Conservation (phyloP, 495 filamentous ascomycete genomes). For the Cairneyella variabilis region DNA sequence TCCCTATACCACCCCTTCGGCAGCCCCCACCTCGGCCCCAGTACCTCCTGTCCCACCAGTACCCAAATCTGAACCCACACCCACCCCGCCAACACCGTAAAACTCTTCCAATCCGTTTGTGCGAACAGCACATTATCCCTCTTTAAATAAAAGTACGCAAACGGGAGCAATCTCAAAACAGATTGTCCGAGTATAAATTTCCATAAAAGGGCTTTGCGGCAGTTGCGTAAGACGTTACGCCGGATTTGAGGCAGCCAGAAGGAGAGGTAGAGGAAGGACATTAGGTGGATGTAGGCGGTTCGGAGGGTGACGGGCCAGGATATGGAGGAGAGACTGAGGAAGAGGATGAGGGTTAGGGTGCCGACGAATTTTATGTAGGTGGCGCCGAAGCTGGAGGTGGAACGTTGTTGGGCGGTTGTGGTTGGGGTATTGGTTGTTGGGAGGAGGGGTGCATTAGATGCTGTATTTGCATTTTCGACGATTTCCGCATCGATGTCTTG, state of each 20-base stretch:
- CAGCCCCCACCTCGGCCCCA: constrained; percentile 74
- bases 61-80: constrained; percentile 87
- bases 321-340: constrained; percentile 63
- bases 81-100: constrained; percentile 68
- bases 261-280: constrained; percentile 73
- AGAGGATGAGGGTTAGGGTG: constrained; percentile 61
- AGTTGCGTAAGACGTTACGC: constrained; percentile 87
- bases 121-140: constrained; percentile 75
- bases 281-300: constrained; percentile 61
- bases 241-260: constrained; percentile 91
- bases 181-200: constrained; percentile 85
- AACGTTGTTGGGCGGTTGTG: not conserved
- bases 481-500: constrained; percentile 68
- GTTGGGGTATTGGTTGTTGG: constrained; percentile 19
- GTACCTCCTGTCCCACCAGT: constrained; percentile 71
- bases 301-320: constrained; percentile 71
- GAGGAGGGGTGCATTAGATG: constrained; percentile 23
- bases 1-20: constrained; percentile 65
- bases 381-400: constrained; percentile 51
- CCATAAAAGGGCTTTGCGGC: constrained; percentile 82
- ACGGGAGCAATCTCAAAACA: constrained; percentile 67
- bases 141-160: constrained; percentile 75
- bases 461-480: constrained; percentile 38
- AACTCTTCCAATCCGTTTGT: constrained; percentile 60
- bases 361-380: constrained; percentile 79